Evolutionary conservation across 805 yeast species (phyloP).

Genomic region (Pichia sporocuriosa): DNA sequence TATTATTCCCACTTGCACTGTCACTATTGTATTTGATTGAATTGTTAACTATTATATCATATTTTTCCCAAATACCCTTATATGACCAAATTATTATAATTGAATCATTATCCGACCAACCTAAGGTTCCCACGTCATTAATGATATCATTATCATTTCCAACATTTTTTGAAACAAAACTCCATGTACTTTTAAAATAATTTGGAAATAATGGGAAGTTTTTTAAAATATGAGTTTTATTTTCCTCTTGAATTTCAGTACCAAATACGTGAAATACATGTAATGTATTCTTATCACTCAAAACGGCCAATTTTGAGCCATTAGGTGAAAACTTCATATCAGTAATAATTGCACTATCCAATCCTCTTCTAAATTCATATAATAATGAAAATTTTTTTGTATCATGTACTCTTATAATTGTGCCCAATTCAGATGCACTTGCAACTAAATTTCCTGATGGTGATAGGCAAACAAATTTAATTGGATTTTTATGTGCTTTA

Average conservation of each 20-base stretch:
- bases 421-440: conserved; percentile 77
- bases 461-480: conserved; percentile 58
- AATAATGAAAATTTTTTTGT: conserved; percentile 60
- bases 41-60: conserved; percentile 53
- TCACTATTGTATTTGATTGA: conserved; percentile 11
- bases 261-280: conserved; percentile 51
- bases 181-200: conserved; percentile 83
- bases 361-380: conserved; percentile 85
- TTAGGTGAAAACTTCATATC: conserved; percentile 80
- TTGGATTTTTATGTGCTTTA: conserved; percentile 66
- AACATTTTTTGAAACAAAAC: conserved; percentile 68
- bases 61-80: conserved; percentile 81
- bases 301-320: conserved; percentile 70
- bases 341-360: conserved; percentile 76
- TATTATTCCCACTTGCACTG: conserved; percentile 9
- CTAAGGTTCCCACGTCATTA: conserved; percentile 41
- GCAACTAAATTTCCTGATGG: conserved; percentile 65
- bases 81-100: conserved; percentile 70
- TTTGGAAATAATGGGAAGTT: conserved; percentile 50
- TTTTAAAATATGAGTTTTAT: conserved; percentile 58
- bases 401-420: conserved; percentile 69
- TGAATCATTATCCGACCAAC: conserved; percentile 74
- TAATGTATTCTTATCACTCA: conserved; percentile 83
- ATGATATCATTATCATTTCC: conserved; percentile 27
- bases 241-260: background rate